phyloP scores from a whole-genome alignment of 192 early-diverging fungal species.

The Backusella macrospora region DNA sequence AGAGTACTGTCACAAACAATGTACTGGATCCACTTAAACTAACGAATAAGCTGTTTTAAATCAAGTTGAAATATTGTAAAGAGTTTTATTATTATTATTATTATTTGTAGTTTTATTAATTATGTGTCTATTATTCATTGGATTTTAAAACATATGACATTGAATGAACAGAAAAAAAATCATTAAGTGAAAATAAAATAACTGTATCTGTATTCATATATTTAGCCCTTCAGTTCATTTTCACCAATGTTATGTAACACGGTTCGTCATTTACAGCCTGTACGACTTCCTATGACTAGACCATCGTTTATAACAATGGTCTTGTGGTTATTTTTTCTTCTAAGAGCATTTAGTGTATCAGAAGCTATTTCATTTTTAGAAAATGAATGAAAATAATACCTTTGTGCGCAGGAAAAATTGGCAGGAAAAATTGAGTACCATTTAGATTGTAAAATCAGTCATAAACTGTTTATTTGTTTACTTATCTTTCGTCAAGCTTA shows the following conservation, averaged over 20 bases:
- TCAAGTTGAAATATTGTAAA: too few species aligned
- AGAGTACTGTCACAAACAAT: conserved; percentile 13
- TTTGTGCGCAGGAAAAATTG: background rate
- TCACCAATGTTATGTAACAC: background rate
- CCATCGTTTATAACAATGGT: background rate
- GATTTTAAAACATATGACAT: too few species aligned
- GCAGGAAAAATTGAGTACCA: background rate
- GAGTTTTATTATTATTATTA: too few species aligned
- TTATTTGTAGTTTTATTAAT: too few species aligned
- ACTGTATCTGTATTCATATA: background rate
- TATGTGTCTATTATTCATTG: too few species aligned
- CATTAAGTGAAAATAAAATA: too few species aligned
- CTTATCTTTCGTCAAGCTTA: too few species aligned
- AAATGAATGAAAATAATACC: background rate
- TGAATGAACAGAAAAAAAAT: too few species aligned
- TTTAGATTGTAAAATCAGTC: too few species aligned
- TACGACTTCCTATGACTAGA: background rate
- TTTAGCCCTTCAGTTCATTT: background rate
- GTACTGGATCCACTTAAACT: background rate
- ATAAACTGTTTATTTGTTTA: too few species aligned
- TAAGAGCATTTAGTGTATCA: background rate
- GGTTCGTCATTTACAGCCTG: conserved; percentile 5
- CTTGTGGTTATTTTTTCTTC: background rate
- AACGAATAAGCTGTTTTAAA: background rate
- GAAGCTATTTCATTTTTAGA: conserved; percentile 3